Evolutionary conservation across 768 basidiomycete species (phyloP), one percentile per base, ranked within the genome.

Genomic region (Rhizopogon sp.): DNA sequence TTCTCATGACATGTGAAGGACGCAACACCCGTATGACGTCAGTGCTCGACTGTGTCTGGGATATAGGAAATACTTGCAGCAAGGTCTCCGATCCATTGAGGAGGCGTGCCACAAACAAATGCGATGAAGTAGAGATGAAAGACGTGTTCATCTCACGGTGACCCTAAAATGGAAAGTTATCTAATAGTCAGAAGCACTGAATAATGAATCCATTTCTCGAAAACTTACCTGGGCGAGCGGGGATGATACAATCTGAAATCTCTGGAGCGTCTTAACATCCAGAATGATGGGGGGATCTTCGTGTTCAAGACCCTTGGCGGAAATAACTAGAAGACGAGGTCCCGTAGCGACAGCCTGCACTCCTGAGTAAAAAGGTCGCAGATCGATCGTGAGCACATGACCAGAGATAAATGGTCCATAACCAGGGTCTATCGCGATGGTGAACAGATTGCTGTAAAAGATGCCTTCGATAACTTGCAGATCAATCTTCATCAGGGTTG

Each of bases 41-140:
- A 41, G 40, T 41, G 40, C 40, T 41, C 40, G 17, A 41, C 17
- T 41, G n/a, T 9, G 17, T 41, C 3, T 41, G 40, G 40, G 40
- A 41, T 9, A 41, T 17, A 9, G 40, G 40, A 41, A 20, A 41
- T 41, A 41, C 40, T 41, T 41, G 40, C 40, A 41, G 40, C n/a
- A 41, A 41, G 40, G 20, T 13, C 43, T 39, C 6, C 20, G 3
- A 11, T 17, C 17, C 28, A 39, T 44, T 25, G n/a, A 29, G n/a
- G 54, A 54, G 10, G 33, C 37, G 52, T 58, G 47, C 11, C 50
- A 37, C 35, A n/a, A 58, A 22, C 6, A 58, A 37, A 41, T 54
- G 43, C 17, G 42, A 49, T 16, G 31, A 42, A 11, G 57, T 50
- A 39, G 53, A 40, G 39, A 50, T 22, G 47, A 50, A 58, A 41